These are phyloP conservation scores for Seiridium cupressi DNA, from an alignment of 2,329 filamentous ascomycete genomes.

Conservation along the genomic window DNA sequence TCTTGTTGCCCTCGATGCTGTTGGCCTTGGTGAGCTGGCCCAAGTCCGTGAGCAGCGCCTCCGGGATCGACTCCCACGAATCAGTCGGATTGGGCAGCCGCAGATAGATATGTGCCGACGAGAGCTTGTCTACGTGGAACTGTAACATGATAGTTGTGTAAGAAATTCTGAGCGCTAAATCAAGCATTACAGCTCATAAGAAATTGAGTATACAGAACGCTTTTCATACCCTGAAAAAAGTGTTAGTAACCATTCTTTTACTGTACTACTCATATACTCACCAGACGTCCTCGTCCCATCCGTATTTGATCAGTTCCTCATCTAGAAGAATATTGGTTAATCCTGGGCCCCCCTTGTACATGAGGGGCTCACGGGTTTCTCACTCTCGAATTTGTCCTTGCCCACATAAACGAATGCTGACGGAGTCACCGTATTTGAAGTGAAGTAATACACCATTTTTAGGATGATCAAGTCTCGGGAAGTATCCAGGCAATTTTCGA, in stretches of 20 bases:
- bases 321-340: conserved; percentile 51
- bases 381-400: conserved; percentile 99
- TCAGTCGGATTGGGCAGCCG: conserved; percentile 71
- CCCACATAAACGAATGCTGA: conserved; percentile 90
- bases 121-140: conserved; percentile 98
- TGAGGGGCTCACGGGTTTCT: conserved; percentile 24
- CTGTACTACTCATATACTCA: conserved; percentile 34
- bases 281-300: conserved; percentile 96
- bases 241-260: no score
- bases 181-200: background rate
- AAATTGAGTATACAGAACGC: background rate
- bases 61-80: conserved; percentile 78
- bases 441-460: conserved; percentile 96
- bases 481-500: background rate
- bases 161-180: background rate
- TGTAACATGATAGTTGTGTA: conserved; percentile 28
- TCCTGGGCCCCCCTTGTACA: background rate
- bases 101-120: conserved; percentile 94
- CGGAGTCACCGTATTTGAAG: conserved; percentile 78
- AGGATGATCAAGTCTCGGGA: background rate
- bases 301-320: conserved; percentile 92
- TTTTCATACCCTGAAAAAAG: background rate
- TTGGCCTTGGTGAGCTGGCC: conserved; percentile 99
- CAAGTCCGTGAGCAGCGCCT: conserved; percentile 76
- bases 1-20: conserved; percentile 99